A percentile compares a stretch with the other conserved stretches of the same genome.
These are phyloP conservation scores for Citrus cavaleriei DNA, from an alignment of 345 rosid genomes.

Conservation along the genomic window DNA sequence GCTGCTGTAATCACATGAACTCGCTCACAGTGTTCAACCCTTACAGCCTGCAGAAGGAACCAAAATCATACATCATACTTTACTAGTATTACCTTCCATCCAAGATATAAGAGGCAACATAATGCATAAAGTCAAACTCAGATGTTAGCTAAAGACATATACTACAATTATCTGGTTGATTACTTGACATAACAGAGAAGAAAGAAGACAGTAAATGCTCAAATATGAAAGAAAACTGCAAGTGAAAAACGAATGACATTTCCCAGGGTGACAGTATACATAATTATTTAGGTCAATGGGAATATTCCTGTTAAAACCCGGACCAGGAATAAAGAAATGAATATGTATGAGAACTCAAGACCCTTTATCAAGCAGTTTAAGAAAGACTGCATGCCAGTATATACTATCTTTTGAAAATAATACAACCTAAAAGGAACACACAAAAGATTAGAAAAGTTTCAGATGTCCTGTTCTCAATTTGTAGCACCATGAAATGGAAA, in stretches of 20 bases:
- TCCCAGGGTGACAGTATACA: background rate
- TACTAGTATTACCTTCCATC: background rate
- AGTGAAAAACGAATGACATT: background rate
- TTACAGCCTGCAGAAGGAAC: conserved; percentile 59
- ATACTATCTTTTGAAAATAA: background rate
- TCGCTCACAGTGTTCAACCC: conserved; percentile 97
- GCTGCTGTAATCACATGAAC: conserved; percentile 92
- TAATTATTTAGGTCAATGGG: background rate
- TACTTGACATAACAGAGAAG: background rate
- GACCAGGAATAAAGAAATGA: background rate
- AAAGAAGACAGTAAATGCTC: background rate
- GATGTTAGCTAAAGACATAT: background rate
- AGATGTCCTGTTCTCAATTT: background rate
- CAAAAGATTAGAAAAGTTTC: background rate
- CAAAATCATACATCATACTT: conserved; percentile 1
- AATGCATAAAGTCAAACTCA: background rate
- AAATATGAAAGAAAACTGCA: background rate
- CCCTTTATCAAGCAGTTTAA: background rate
- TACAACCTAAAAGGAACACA: background rate
- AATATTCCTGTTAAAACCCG: background rate
- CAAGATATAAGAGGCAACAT: background rate
- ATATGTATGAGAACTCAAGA: background rate
- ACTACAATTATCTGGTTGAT: background rate
- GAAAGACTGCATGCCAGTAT: background rate
- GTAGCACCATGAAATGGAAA: background rate